Conservation (phyloP, 768 basidiomycete genomes). For the Leccinum pellstonianum region DNA sequence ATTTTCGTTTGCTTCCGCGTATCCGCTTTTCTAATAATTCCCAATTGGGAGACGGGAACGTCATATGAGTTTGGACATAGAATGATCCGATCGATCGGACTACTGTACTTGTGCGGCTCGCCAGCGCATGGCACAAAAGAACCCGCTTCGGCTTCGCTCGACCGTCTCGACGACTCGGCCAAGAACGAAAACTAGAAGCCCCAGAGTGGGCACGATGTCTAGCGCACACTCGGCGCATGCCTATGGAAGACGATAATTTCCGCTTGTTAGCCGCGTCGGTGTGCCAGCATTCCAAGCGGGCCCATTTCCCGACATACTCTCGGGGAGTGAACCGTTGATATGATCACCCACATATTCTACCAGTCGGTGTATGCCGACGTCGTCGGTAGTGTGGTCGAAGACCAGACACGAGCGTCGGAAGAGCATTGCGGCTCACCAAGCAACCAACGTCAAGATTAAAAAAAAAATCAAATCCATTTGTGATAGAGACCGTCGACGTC, state of each 20-base stretch:
- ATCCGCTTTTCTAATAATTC: not conserved
- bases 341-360: not conserved
- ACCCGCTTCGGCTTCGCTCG: conserved; percentile 3
- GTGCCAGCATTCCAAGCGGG: conserved; percentile 1
- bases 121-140: not conserved
- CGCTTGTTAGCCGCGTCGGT: not conserved
- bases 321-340: not conserved
- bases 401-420: not conserved
- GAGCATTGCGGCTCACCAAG: not conserved
- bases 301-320: not conserved
- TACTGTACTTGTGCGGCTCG: not conserved
- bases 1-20: not conserved
- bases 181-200: not conserved
- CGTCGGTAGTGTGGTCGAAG: conserved; percentile 1
- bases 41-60: conserved; percentile 1
- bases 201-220: not conserved
- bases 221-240: not conserved
- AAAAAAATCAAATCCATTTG: not conserved
- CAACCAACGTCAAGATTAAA: not conserved
- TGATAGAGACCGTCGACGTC: not conserved
- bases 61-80: not conserved
- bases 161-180: not conserved
- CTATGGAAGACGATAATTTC: conserved; percentile 8
- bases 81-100: conserved; percentile 9
- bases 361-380: not conserved